A percentile compares a stretch with the other conserved stretches of the same genome.
These are phyloP conservation scores for Claviceps sp. DNA, from an alignment of 2,329 filamentous ascomycete species.

Conservation along the genomic window DNA sequence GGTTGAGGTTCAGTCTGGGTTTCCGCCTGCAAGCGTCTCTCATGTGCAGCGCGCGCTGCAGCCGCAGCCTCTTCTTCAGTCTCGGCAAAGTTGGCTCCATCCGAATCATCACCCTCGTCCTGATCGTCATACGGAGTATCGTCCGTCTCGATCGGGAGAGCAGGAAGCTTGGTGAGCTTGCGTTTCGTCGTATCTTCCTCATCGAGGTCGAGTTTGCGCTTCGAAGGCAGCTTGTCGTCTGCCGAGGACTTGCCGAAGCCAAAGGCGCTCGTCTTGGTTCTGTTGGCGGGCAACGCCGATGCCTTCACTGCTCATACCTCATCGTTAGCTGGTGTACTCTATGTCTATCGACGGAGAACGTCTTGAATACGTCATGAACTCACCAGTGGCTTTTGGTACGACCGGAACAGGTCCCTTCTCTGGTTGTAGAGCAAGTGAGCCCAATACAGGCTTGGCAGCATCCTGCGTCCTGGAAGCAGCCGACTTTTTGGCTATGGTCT, in stretches of 20 bases:
- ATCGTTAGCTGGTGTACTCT: neutral
- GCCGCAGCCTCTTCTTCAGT: constrained; percentile 82
- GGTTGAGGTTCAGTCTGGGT: constrained; percentile 32
- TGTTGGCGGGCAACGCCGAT: constrained; percentile 50
- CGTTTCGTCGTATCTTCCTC: constrained; percentile 79
- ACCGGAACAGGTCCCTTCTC: constrained; percentile 19
- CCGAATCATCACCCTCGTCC: constrained; percentile 58
- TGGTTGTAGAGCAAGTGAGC: constrained; percentile 29
- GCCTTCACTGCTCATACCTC: constrained; percentile 18
- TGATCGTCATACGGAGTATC: constrained; percentile 47
- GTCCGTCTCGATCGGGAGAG: constrained; percentile 53
- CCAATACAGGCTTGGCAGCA: constrained; percentile 35
- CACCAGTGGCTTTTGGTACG: constrained; percentile 24
- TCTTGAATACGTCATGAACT: constrained; percentile 8
- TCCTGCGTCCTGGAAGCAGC: constrained; percentile 44
- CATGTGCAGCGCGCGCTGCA: constrained; percentile 71
- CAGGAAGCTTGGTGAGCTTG: constrained; percentile 83
- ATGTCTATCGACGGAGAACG: neutral
- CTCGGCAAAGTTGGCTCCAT: constrained; percentile 62
- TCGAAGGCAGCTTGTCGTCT: constrained; percentile 56
- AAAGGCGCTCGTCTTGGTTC: constrained; percentile 68
- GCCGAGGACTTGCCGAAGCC: constrained; percentile 58
- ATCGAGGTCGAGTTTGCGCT: constrained; percentile 69
- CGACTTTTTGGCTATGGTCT: constrained; percentile 71
- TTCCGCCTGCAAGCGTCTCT: constrained; percentile 52